Evolutionary conservation across 257 asterid species (phyloP).

Genomic region (Ligustrum vulgare): DNA sequence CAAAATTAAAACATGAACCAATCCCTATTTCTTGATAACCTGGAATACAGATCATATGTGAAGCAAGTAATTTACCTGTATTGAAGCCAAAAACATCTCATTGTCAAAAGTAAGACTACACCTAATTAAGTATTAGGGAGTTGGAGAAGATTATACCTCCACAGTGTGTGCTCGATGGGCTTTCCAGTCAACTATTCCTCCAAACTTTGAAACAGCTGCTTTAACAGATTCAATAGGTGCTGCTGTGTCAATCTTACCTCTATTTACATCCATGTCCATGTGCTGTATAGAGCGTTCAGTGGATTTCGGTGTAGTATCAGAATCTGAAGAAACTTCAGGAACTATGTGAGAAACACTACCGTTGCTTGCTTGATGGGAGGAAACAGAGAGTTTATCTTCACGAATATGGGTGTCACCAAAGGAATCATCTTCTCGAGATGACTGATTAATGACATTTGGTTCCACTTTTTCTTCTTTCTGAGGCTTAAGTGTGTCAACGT

Average conservation of each 20-base stretch:
- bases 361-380: slow-evolving; percentile 37
- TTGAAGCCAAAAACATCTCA: not conserved
- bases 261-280: slow-evolving; percentile 27
- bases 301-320: slow-evolving; percentile 24
- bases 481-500: slow-evolving; percentile 22
- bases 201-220: slow-evolving; percentile 96
- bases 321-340: slow-evolving; percentile 33
- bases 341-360: slow-evolving; percentile 27
- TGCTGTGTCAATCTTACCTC: slow-evolving; percentile 77
- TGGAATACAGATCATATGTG: not conserved
- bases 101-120: not conserved
- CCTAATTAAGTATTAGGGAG: not conserved
- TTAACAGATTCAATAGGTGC: slow-evolving; percentile 94
- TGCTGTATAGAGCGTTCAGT: slow-evolving; percentile 29
- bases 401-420: not conserved
- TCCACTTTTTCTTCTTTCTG: slow-evolving; percentile 28
- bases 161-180: slow-evolving; percentile 93
- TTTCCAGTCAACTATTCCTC: slow-evolving; percentile 99
- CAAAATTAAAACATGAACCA: not conserved
- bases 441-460: slow-evolving; percentile 28
- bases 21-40: not conserved
- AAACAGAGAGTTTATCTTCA: slow-evolving; percentile 13
- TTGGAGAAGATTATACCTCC: slow-evolving; percentile 55
- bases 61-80: not conserved
- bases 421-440: slow-evolving; percentile 35